Base-by-base conservation (phyloP, 495 filamentous ascomycete genomes). In the Aspergillus cristatus region DNA sequence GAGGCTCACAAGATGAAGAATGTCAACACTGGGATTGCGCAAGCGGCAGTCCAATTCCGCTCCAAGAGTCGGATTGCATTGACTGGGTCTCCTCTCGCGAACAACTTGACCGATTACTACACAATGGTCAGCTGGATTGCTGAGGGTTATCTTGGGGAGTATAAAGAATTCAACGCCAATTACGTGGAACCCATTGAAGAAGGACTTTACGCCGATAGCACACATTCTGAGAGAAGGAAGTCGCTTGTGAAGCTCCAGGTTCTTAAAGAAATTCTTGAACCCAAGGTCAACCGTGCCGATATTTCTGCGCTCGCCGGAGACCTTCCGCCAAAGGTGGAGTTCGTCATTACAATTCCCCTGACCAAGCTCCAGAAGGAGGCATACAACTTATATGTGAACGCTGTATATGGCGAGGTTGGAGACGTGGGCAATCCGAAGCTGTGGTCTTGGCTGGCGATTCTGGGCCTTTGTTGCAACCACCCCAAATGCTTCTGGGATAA, bases 101-200 rank as follows among this genome's bases (percentile, higher is more conserved):
- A 94, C 49, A 82, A 83, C 25, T 71, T 95, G 1, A 55, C 67
- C 28, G 88, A 97, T 43, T 94, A 94, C 49, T 86, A 79, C 48
- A 55, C 79, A 6, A 82, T 94, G 76, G 81, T 97, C 34, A 77
- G 90, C 37, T 97, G 88, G 88, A 78, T 91, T 24, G 75, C 84
- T 3, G 82, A 86, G 2, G 74, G 72, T 18, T 94, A 84, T 46
- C 67, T 96, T 3, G 86, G 84, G 12, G 67, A 71, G 5, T 47
- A 60, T 2, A 40, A 40, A 0, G 77, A 86, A 49, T 97, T 97
- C 54, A 66, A 62, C 28, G 53, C 65, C 0, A 68, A 76, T 17
- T 97, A 82, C 46, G 65, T 75, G 3, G 71, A 76, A 11, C 85
- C 86, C 1, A 95, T 97, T 41, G 55, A 74, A 16, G 58, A 68